Conservation (phyloP, 2,329 filamentous ascomycete species). For the Ascochyta koolunga region DNA sequence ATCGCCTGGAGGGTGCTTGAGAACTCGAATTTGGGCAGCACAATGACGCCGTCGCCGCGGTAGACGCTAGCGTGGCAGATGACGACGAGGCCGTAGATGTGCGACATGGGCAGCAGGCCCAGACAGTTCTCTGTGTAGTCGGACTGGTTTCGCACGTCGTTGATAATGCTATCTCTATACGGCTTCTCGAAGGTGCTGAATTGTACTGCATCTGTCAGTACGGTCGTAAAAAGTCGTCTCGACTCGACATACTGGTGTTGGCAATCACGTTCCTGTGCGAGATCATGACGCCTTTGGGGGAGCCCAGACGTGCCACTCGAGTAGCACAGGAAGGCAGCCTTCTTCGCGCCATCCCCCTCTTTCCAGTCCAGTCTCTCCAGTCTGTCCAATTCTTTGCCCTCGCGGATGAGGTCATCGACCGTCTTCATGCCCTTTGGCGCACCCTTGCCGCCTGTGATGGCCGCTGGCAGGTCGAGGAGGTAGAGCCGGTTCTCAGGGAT, state of each 20-base stretch:
- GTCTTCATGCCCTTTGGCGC: conserved; percentile 63
- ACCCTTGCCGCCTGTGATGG: conserved; percentile 56
- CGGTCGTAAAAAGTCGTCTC: not conserved
- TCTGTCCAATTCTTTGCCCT: conserved; percentile 62
- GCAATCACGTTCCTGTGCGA: conserved; percentile 80
- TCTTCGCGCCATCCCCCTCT: conserved; percentile 68
- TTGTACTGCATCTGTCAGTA: conserved; percentile 56
- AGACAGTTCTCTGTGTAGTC: conserved; percentile 61
- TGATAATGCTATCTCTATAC: conserved; percentile 49
- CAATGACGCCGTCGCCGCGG: conserved; percentile 74
- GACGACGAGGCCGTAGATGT: conserved; percentile 80
- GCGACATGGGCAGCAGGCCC: conserved; percentile 78
- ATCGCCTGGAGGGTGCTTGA: conserved; percentile 67
- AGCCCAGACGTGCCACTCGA: conserved; percentile 80
- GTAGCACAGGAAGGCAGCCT: conserved; percentile 78
- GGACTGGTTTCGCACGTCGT: conserved; percentile 44
- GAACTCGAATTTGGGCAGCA: conserved; percentile 79
- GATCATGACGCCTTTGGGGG: conserved; percentile 85
- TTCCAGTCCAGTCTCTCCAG: conserved; percentile 65
- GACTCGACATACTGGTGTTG: conserved; percentile 58
- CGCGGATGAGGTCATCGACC: conserved; percentile 67
- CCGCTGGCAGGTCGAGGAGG: conserved; percentile 70
- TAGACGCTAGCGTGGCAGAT: conserved; percentile 70
- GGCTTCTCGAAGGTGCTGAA: conserved; percentile 58
- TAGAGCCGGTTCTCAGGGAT: conserved; percentile 71